Conservation (phyloP, 192 early-diverging fungal genomes). For the Helicostylum pulchrum region DNA sequence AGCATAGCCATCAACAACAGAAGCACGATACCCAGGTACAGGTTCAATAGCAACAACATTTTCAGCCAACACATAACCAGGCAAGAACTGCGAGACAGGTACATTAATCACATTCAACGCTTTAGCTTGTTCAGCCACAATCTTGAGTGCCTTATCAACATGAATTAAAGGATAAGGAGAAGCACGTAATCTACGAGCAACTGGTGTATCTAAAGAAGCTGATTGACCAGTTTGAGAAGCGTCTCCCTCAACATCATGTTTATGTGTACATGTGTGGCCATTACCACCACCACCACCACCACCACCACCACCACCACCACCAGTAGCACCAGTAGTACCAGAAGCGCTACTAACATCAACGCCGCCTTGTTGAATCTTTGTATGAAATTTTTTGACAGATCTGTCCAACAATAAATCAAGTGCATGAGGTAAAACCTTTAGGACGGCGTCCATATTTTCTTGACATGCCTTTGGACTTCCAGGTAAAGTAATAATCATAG, state of each 20-base stretch:
- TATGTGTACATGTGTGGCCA: slow-evolving; percentile 42
- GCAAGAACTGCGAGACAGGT: slow-evolving; percentile 44
- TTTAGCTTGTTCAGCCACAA: slow-evolving; percentile 45
- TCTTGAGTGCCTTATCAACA: slow-evolving; percentile 60
- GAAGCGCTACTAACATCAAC: not conserved
- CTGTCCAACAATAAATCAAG: slow-evolving; percentile 64
- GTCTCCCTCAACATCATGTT: slow-evolving; percentile 15
- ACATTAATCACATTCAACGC: slow-evolving; percentile 31
- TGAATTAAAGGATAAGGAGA: slow-evolving; percentile 84
- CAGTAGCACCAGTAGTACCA: not conserved
- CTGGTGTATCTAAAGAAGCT: slow-evolving; percentile 29
- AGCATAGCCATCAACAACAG: slow-evolving; percentile 94
- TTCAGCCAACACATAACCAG: slow-evolving; percentile 69
- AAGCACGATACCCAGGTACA: slow-evolving; percentile 85
- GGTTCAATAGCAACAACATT: slow-evolving; percentile 70
- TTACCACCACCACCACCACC: slow-evolving; percentile 7
- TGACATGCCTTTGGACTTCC: slow-evolving; percentile 83
- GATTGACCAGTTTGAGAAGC: slow-evolving; percentile 10
- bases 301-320: slow-evolving; percentile 8
- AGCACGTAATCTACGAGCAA: slow-evolving; percentile 62
- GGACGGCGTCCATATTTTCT: slow-evolving; percentile 79
- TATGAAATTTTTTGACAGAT: slow-evolving; percentile 56
- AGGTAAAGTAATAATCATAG: slow-evolving; percentile 81
- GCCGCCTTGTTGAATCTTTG: slow-evolving; percentile 39
- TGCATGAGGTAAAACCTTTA: slow-evolving; percentile 79